Conservation (phyloP, 1,139 yeast genomes). For the Sugiyamaella paludigena region DNA sequence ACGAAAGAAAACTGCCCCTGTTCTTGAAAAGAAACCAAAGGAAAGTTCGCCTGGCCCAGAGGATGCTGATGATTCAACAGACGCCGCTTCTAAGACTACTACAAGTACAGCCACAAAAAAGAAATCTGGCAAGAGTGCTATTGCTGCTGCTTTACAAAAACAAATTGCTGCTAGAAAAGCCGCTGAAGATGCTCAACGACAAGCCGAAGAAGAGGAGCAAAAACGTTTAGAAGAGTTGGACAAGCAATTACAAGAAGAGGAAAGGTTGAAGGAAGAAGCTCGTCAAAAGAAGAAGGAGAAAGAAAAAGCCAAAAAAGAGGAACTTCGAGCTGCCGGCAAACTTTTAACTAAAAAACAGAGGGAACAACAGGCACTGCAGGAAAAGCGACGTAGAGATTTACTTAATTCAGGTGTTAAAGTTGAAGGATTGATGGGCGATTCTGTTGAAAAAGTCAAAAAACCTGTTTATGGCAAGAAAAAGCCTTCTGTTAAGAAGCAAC, state of each 20-base stretch:
- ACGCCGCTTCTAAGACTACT: slow-evolving; percentile 39
- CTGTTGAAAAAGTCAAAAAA: slow-evolving; percentile 58
- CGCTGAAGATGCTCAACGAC: slow-evolving; percentile 67
- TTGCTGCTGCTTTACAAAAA: slow-evolving; percentile 51
- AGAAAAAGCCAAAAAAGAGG: slow-evolving; percentile 78
- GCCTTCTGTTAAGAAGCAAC: slow-evolving; percentile 39
- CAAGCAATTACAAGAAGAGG: slow-evolving; percentile 49
- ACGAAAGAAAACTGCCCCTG: slow-evolving; percentile 78
- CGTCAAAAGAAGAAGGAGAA: slow-evolving; percentile 68
- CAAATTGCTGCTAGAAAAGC: slow-evolving; percentile 87
- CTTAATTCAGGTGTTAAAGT: slow-evolving; percentile 72
- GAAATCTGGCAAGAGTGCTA: slow-evolving; percentile 39
- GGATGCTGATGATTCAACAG: slow-evolving; percentile 27
- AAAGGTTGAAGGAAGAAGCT: slow-evolving; percentile 65
- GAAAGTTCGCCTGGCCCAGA: slow-evolving; percentile 41
- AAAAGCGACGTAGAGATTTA: slow-evolving; percentile 85
- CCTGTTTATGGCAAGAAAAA: slow-evolving; percentile 77
- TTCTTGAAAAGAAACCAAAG: slow-evolving; percentile 43
- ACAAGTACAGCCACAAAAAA: slow-evolving; percentile 31
- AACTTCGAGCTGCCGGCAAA: slow-evolving; percentile 89
- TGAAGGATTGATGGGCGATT: slow-evolving; percentile 57
- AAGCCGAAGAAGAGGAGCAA: slow-evolving; percentile 57
- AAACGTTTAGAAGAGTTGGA: slow-evolving; percentile 63
- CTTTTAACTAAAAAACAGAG: slow-evolving; percentile 82
- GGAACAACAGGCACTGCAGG: slow-evolving; percentile 83